Conservation (phyloP, 73 alveolate genomes). For the Stentor coeruleus region DNA sequence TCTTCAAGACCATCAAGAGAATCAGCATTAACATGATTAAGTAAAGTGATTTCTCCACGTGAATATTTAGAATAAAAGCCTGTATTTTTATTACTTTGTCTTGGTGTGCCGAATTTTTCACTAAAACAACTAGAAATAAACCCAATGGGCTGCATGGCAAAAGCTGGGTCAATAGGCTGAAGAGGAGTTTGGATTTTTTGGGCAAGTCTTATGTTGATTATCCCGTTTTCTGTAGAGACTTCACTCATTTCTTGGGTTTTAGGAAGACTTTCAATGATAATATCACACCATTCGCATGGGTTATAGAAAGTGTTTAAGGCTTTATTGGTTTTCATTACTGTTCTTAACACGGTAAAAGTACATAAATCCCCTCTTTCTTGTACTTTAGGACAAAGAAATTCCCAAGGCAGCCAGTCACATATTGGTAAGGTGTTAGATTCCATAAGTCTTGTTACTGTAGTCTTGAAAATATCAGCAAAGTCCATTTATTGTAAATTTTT, state of each 20-base stretch:
- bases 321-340: not conserved
- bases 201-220: not conserved
- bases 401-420: slow-evolving; percentile 10
- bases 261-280: not conserved
- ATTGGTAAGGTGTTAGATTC: not conserved
- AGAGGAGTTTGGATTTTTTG: not conserved
- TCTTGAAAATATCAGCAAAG: not conserved
- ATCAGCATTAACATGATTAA: slow-evolving; percentile 34
- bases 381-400: not conserved
- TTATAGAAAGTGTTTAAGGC: not conserved
- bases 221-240: not conserved
- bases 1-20: slow-evolving; percentile 78
- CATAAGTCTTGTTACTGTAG: not conserved
- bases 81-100: slow-evolving; percentile 70
- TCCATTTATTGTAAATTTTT: too few species aligned
- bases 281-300: not conserved
- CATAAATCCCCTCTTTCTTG: slow-evolving; percentile 6
- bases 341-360: slow-evolving; percentile 12
- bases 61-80: slow-evolving; percentile 33
- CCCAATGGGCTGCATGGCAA: slow-evolving; percentile 64
- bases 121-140: slow-evolving; percentile 72
- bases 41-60: not conserved
- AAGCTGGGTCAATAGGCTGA: not conserved
- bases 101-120: slow-evolving; percentile 92
- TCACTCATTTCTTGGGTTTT: not conserved